phyloP scores from a whole-genome alignment of 2,329 filamentous ascomycete genomes.

The Truncatella angustata region DNA sequence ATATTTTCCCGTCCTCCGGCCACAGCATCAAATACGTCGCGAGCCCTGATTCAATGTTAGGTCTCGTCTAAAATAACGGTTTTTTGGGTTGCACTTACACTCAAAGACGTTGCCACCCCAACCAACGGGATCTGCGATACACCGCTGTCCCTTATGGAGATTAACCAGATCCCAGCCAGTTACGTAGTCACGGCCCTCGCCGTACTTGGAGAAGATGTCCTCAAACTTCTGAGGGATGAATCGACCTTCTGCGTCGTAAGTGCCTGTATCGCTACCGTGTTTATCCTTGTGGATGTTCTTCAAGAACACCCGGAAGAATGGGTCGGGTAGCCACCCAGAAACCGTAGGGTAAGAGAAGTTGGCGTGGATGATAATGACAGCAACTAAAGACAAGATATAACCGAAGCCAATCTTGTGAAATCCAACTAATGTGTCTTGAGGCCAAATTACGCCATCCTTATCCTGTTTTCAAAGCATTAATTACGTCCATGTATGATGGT shows the following conservation, averaged over 20 bases:
- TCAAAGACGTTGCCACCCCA: conserved; percentile 21
- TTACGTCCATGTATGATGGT: neutral
- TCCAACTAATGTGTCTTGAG: conserved; percentile 46
- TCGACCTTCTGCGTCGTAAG: conserved; percentile 46
- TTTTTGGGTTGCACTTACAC: conserved; percentile 8
- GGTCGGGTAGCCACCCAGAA: conserved; percentile 38
- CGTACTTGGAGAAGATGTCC: conserved; percentile 49
- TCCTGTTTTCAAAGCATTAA: conserved; percentile 29
- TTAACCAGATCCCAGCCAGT: conserved; percentile 32
- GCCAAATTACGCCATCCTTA: conserved; percentile 51
- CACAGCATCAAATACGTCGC: conserved; percentile 50
- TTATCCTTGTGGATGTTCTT: conserved; percentile 27
- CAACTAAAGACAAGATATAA: conserved; percentile 38
- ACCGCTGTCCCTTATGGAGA: conserved; percentile 38
- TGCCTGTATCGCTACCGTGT: conserved; percentile 44
- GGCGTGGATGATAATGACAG: conserved; percentile 45
- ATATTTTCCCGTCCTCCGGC: conserved; percentile 54
- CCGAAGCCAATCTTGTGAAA: conserved; percentile 45
- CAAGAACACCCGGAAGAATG: conserved; percentile 34
- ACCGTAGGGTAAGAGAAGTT: conserved; percentile 49
- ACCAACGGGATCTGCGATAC: conserved; percentile 42
- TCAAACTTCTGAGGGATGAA: conserved; percentile 50
- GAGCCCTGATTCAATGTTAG: conserved; percentile 13
- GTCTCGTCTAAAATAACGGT: too few relatives aligned
- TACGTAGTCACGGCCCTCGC: conserved; percentile 34